Evolutionary conservation across 371 early-diverging fungal species (phyloP).

Genomic region (Coemansia sp.): DNA sequence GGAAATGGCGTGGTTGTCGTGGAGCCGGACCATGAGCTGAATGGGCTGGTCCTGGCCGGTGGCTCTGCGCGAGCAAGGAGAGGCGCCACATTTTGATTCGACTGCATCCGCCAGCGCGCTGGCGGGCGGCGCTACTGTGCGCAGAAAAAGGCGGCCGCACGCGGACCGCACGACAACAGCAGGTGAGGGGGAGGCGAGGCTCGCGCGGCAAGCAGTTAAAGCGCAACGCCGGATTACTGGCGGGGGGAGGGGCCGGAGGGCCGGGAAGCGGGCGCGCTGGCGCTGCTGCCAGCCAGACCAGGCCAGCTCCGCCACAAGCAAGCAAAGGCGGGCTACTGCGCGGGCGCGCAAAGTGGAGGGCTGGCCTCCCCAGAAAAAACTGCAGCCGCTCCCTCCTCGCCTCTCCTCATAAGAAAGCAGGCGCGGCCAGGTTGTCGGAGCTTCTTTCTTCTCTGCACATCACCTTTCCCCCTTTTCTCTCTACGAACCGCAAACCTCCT

Average conservation of each 20-base stretch:
- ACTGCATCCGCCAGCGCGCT: not conserved
- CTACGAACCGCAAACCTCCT: slow-evolving; percentile 9
- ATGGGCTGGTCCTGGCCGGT: slow-evolving; percentile 5
- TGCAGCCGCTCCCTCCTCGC: slow-evolving; percentile 25
- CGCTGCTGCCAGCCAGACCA: not conserved
- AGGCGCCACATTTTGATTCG: slow-evolving; percentile 8
- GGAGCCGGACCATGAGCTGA: slow-evolving; percentile 9
- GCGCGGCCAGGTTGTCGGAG: slow-evolving; percentile 21
- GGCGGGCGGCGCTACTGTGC: slow-evolving; percentile 7
- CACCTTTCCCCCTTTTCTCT: slow-evolving; percentile 17
- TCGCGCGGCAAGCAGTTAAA: slow-evolving; percentile 11
- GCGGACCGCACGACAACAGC: not conserved
- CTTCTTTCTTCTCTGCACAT: slow-evolving; percentile 29
- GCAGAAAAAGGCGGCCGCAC: slow-evolving; percentile 7
- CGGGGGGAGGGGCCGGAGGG: not conserved
- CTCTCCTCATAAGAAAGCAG: slow-evolving; percentile 25
- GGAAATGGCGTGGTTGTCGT: not conserved
- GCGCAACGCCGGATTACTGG: slow-evolving; percentile 9
- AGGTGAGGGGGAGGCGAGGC: not conserved
- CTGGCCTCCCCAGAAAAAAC: slow-evolving; percentile 29
- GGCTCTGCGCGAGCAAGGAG: slow-evolving; percentile 13
- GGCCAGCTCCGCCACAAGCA: slow-evolving; percentile 8
- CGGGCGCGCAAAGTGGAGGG: slow-evolving; percentile 19
- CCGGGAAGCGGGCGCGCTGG: not conserved
- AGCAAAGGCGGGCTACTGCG: slow-evolving; percentile 16